Evolutionary conservation across 2,329 filamentous ascomycete species (phyloP).

Genomic region (Exophiala xenobiotica): DNA sequence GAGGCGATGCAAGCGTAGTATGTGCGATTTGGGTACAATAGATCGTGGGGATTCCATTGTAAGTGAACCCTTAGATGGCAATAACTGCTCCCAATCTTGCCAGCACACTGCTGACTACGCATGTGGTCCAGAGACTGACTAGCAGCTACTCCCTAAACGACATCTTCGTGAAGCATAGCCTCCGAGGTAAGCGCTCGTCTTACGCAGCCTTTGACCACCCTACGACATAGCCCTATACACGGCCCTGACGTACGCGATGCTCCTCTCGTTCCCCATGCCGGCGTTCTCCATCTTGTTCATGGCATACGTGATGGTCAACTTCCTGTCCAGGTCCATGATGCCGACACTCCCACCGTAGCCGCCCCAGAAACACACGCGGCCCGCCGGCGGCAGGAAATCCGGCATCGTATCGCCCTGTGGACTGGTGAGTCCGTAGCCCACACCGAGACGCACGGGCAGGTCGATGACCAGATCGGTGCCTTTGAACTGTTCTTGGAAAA

Average conservation of each 20-base stretch:
- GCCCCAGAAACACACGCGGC: constrained; percentile 31
- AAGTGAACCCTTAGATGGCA: too few species aligned
- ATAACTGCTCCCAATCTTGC: too few species aligned
- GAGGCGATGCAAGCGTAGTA: too few species aligned
- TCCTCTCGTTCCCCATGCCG: constrained; percentile 32
- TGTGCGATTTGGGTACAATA: too few species aligned
- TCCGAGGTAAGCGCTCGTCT: too few species aligned
- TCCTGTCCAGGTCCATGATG: constrained; percentile 25
- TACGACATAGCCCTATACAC: constrained; percentile 38
- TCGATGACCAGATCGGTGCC: constrained; percentile 43
- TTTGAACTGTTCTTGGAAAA: constrained; percentile 45
- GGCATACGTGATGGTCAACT: constrained; percentile 27
- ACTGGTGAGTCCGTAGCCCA: constrained; percentile 14
- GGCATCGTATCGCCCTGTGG: constrained; percentile 21
- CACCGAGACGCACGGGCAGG: constrained; percentile 27
- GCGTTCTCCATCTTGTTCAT: constrained; percentile 28
- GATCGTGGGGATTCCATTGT: too few species aligned
- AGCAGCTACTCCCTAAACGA: too few species aligned
- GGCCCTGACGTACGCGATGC: constrained; percentile 34
- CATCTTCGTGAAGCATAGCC: too few species aligned
- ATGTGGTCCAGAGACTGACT: too few species aligned
- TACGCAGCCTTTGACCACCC: too few species aligned
- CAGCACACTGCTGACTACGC: too few species aligned
- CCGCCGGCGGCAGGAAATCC: constrained; percentile 12
- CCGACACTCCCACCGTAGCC: constrained; percentile 28